Conservation (phyloP, 495 filamentous ascomycete species). For the Penicillium malachiteum region DNA sequence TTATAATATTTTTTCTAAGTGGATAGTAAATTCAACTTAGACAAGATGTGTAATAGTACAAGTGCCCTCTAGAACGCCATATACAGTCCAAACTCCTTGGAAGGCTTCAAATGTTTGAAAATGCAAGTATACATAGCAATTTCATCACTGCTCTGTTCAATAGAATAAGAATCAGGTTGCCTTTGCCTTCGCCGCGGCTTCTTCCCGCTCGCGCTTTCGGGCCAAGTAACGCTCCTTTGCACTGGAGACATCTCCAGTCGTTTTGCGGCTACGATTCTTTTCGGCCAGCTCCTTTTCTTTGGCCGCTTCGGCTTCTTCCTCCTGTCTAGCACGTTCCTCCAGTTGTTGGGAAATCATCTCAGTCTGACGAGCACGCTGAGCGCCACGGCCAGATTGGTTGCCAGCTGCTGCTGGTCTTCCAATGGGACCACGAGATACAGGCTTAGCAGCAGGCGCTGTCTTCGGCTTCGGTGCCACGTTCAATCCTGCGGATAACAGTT, state of each 20-base stretch:
- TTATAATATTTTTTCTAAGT: no score
- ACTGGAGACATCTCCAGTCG: slow-evolving; percentile 76
- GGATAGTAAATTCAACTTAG: no score
- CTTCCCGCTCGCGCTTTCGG: slow-evolving; percentile 77
- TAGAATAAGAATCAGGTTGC: background rate
- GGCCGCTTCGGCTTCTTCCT: slow-evolving; percentile 74
- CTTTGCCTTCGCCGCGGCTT: slow-evolving; percentile 44
- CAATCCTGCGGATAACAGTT: slow-evolving; percentile 82
- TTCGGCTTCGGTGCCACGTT: slow-evolving; percentile 72
- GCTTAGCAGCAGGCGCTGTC: slow-evolving; percentile 29
- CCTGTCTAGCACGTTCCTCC: slow-evolving; percentile 70
- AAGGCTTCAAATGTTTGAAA: no score
- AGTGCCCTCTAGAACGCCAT: no score
- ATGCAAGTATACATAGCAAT: background rate
- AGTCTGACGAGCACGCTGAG: slow-evolving; percentile 77
- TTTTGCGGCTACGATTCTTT: slow-evolving; percentile 69
- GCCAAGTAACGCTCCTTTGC: slow-evolving; percentile 86
- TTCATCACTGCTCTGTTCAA: background rate
- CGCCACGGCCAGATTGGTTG: slow-evolving; percentile 45
- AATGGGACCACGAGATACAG: slow-evolving; percentile 31
- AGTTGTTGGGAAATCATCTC: slow-evolving; percentile 75
- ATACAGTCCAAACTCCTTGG: no score
- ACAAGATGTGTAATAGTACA: no score
- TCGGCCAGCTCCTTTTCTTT: slow-evolving; percentile 64
- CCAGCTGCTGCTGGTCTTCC: slow-evolving; percentile 27